phyloP scores from a whole-genome alignment of 2,329 filamentous ascomycete species.

The Huntiella decipiens region DNA sequence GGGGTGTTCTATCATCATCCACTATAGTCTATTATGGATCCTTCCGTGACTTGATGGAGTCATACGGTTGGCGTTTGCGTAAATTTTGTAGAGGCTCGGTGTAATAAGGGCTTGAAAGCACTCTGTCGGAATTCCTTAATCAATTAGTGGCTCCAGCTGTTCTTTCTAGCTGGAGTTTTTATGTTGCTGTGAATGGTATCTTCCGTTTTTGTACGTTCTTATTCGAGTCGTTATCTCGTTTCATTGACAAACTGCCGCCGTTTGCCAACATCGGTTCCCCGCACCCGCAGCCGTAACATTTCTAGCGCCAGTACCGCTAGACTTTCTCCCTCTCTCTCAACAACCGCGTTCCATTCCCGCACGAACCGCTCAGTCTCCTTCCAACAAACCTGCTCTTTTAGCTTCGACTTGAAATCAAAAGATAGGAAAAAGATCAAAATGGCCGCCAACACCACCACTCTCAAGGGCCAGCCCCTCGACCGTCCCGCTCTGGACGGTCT shows the following conservation, averaged over 20 bases:
- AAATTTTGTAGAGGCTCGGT: background rate
- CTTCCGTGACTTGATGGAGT: background rate
- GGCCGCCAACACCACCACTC: slow-evolving; percentile 46
- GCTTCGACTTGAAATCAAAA: background rate
- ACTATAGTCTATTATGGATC: slow-evolving; percentile 1
- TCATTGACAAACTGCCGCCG: background rate
- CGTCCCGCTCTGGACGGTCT: slow-evolving; percentile 64
- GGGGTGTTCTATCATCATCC: slow-evolving; percentile 2
- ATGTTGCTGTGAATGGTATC: slow-evolving; percentile 7
- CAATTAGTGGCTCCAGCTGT: slow-evolving; percentile 5
- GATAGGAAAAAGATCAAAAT: slow-evolving; percentile 18
- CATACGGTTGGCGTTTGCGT: background rate
- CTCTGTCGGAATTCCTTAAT: too few species aligned
- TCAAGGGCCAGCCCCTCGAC: slow-evolving; percentile 81
- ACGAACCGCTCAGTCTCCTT: background rate
- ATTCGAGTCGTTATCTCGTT: slow-evolving; percentile 3
- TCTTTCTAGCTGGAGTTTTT: slow-evolving; percentile 4
- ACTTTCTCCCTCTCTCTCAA: too few species aligned
- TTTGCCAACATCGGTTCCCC: background rate
- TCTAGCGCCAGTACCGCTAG: too few species aligned
- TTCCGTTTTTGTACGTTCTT: background rate
- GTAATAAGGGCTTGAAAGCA: too few species aligned
- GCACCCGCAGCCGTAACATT: background rate
- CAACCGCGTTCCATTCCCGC: too few species aligned
- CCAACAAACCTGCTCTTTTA: background rate